These are phyloP conservation scores for Cytidiella melzeri DNA, from an alignment of 768 basidiomycete species.

Conservation along the genomic window DNA sequence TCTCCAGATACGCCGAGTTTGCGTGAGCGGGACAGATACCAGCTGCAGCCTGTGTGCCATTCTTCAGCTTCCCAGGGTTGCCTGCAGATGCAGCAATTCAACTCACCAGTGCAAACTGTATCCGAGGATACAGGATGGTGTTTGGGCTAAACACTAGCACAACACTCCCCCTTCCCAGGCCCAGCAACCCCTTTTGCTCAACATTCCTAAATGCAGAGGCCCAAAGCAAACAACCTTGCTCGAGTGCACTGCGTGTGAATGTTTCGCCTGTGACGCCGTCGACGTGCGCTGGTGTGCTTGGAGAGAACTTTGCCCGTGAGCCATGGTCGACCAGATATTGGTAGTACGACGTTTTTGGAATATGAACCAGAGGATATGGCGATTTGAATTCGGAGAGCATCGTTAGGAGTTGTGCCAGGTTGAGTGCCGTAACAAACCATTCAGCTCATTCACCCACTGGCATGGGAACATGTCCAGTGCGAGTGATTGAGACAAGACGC, in stretches of 20 bases:
- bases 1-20: conserved; percentile 60
- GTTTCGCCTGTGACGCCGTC: background rate
- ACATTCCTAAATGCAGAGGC: conserved; percentile 2
- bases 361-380: background rate
- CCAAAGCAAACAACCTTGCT: background rate
- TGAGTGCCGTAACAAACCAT: too few species aligned
- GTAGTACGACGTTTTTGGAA: background rate
- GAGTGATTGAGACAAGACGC: too few species aligned
- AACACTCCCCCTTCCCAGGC: background rate
- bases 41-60: conserved; percentile 35
- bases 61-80: too few species aligned
- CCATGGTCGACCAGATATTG: background rate
- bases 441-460: too few species aligned
- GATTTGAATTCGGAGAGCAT: background rate
- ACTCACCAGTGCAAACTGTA: conserved; percentile 3
- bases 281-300: background rate
- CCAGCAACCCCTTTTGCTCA: background rate
- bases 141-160: conserved; percentile 6
- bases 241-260: background rate
- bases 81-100: too few species aligned
- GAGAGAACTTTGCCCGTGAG: background rate
- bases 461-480: too few species aligned
- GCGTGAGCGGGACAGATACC: conserved; percentile 64
- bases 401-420: background rate
- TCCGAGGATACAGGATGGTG: conserved; percentile 2